Base-by-base conservation (phyloP, 805 yeast genomes). In the Zygosaccharomyces pseudorouxii region DNA sequence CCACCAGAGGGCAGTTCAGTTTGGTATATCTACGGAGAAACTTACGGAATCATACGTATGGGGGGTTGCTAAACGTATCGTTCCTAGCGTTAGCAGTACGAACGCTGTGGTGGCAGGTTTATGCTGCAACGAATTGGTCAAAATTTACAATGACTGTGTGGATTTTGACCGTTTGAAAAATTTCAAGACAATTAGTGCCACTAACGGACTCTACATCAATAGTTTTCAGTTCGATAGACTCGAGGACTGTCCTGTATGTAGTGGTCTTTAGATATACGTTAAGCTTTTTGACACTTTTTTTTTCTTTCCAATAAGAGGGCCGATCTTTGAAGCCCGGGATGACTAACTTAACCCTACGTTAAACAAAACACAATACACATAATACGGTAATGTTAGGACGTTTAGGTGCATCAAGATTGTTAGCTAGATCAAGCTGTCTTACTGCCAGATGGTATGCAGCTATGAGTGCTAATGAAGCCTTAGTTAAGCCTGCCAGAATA, bases 81-180 rank as follows among this genome's bases (percentile, higher is more conserved):
- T 92, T 8, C 99, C 99, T 0, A 90, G 97, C 1, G 86, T 90
- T 46, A 96, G 97, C 1, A 84, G 95, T 1, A 90, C 97, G 0
- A 92, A 93, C 64, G 96, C 98, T 2, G 77, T 92, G 19, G 79
- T 92, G 28, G 96, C 97, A 0, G 95, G 93, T 0, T 76, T 89
- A 5, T 86, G 96, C 63, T 85, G 93, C 61, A 86, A 85, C 54
- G 97, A 89, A 64, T 87, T 85, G 1, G 79, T 88, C 65, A 90
- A 90, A 61, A 72, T 89, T 20, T 76, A 87, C 38, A 81, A 95
- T 1, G 80, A 83, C 46, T 72, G 81, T 48, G 80, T 81, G 52
- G 64, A 60, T 33, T 38, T 57, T 10, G 92, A 89, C 0, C 69
- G 70, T 14, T 67, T 86, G 55, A 78, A 80, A 51, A 90, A 89